Evolutionary conservation across 148 eudicot species (phyloP), one percentile per base, ranked within the genome.

Genomic region (Chenopodium quinoa): DNA sequence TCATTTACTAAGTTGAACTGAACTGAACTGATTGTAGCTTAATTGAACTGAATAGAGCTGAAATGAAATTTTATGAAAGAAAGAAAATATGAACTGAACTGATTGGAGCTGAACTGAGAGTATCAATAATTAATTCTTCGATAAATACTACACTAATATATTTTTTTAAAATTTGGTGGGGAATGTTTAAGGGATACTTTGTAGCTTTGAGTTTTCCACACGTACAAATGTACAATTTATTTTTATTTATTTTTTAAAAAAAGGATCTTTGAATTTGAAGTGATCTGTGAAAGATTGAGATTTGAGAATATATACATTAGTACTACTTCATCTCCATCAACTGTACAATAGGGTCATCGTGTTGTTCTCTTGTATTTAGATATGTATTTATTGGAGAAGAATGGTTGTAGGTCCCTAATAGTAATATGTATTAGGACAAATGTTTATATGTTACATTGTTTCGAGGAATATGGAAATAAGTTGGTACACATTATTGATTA

Each of bases 281-380:
- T 40, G 58, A 73, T 56, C 17, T 3, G 7, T 40, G 32, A 12
- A 73, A 48, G 48, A 9, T 19, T 9, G 9, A 20, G 9, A 73
- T 6, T 19, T 9, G 9, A 20, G 9, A 47, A 11, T 13, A 50
- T 2, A 13, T 46, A 47, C 76, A 19, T 44, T 44, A 23, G 56
- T 46, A 23, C 19, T 46, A 23, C 19, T 47, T 73, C 7, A 73
- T 40, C n/a, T 47, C 34, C 60, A 20, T 71, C 32, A 7, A 23
- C 60, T n/a, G 76, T 12, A 73, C 76, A 73, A 73, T 48, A 54
- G 76, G 76, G 76, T 47, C 76, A 46, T 22, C 44, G 7, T 69
- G 20, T 69, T 31, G 19, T 34, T 20, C n/a, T 40, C n/a, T 44
- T 71, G 6, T 7, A 22, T 22, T 5, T 16, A 23, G 1, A 73